Evolutionary conservation across 495 filamentous ascomycete genomes (phyloP).

Genomic region (Polyplosphaeria fusca): DNA sequence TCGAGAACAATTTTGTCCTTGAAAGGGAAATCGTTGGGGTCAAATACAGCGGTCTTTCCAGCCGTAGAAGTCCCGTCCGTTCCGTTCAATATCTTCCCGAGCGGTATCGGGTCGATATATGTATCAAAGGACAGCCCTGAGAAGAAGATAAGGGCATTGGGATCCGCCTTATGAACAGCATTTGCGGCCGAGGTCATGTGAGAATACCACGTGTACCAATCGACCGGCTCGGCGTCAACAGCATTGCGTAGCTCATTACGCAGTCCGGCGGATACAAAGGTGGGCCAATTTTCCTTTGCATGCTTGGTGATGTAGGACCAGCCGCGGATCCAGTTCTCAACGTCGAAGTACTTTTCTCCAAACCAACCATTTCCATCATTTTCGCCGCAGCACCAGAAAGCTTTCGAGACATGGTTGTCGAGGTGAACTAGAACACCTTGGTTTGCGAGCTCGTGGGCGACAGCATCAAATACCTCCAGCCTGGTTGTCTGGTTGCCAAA

Average conservation of each 20-base stretch:
- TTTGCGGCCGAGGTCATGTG: constrained; percentile 18
- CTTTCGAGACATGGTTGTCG: constrained; percentile 53
- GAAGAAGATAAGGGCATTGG: constrained; percentile 21
- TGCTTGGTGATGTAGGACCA: constrained; percentile 20
- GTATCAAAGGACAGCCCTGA: constrained; percentile 16
- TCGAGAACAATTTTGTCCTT: constrained; percentile 50
- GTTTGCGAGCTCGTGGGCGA: constrained; percentile 43
- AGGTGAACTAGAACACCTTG: constrained; percentile 47
- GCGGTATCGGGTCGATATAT: constrained; percentile 21
- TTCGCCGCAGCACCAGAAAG: constrained; percentile 51
- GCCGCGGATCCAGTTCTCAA: constrained; percentile 20
- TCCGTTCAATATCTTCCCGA: constrained; percentile 14
- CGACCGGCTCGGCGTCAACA: constrained; percentile 4
- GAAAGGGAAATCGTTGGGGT: constrained; percentile 6
- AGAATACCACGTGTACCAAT: constrained; percentile 22
- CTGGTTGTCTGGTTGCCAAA: constrained; percentile 45
- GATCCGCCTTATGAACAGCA: constrained; percentile 12
- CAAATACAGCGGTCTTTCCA: constrained; percentile 8
- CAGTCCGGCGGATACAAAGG: constrained; percentile 11
- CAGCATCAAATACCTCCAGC: constrained; percentile 43
- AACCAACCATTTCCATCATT: constrained; percentile 56
- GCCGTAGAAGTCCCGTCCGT: constrained; percentile 8
- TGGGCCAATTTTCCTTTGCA: constrained; percentile 19
- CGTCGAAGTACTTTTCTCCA: constrained; percentile 19
- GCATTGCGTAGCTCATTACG: constrained; percentile 21